Evolutionary conservation across 1,139 yeast species (phyloP).

Genomic region (Hansenula lynferdii): DNA sequence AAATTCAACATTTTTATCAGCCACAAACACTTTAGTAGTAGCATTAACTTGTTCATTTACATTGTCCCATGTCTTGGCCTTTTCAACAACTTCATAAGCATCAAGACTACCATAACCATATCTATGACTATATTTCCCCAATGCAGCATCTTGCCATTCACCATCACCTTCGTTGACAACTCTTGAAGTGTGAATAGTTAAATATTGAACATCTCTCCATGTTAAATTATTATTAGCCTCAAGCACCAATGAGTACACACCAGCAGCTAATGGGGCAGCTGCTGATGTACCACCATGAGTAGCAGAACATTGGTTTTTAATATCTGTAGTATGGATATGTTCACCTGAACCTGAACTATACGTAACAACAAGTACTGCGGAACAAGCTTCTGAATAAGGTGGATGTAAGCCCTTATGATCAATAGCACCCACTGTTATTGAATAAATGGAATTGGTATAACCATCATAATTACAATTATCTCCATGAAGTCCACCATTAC

Average conservation of each 20-base stretch:
- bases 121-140: slow-evolving; percentile 61
- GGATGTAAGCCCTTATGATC: slow-evolving; percentile 87
- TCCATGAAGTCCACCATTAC: slow-evolving; percentile 80
- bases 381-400: slow-evolving; percentile 83
- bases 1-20: slow-evolving; percentile 19
- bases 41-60: slow-evolving; percentile 76
- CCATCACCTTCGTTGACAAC: slow-evolving; percentile 64
- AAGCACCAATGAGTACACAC: slow-evolving; percentile 77
- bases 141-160: slow-evolving; percentile 19
- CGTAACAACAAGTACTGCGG: slow-evolving; percentile 95
- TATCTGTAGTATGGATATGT: slow-evolving; percentile 88
- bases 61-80: slow-evolving; percentile 73
- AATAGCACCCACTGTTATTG: slow-evolving; percentile 93
- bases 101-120: slow-evolving; percentile 95
- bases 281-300: slow-evolving; percentile 97
- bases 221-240: slow-evolving; percentile 82
- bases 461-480: slow-evolving; percentile 98
- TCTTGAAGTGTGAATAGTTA: slow-evolving; percentile 67
- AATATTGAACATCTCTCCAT: slow-evolving; percentile 94
- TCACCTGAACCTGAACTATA: slow-evolving; percentile 91
- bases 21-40: slow-evolving; percentile 21
- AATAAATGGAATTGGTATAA: slow-evolving; percentile 91
- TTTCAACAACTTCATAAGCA: slow-evolving; percentile 68
- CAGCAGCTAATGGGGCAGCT: slow-evolving; percentile 98
- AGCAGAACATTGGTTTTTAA: slow-evolving; percentile 63